Evolutionary conservation across 2,329 filamentous ascomycete genomes (phyloP).

Genomic region (Exophiala bonariae): DNA sequence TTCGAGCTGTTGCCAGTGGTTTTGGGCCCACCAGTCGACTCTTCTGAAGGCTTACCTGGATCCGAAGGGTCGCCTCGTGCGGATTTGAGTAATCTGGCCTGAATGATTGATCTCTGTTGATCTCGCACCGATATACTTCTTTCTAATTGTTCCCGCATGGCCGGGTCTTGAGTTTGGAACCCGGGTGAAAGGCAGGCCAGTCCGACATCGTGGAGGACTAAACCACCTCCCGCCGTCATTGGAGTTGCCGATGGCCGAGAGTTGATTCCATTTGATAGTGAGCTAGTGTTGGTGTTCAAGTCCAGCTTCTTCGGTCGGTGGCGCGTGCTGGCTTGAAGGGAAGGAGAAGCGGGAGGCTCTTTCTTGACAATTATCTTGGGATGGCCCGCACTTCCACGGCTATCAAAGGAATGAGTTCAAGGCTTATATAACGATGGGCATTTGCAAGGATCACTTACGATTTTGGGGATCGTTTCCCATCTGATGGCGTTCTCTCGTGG

Average conservation of each 20-base stretch:
- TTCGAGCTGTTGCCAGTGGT: constrained; percentile 65
- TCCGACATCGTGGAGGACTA: constrained; percentile 87
- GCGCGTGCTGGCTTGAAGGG: constrained; percentile 66
- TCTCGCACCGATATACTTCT: constrained; percentile 91
- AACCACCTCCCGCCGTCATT: constrained; percentile 73
- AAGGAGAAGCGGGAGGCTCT: constrained; percentile 81
- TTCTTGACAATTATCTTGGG: constrained; percentile 95
- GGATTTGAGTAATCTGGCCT: constrained; percentile 83
- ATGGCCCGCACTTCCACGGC: constrained; percentile 49
- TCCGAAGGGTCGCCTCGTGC: constrained; percentile 73
- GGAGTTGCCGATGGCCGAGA: constrained; percentile 64
- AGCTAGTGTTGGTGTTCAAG: constrained; percentile 59
- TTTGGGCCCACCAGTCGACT: constrained; percentile 48
- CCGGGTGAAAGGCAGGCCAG: constrained; percentile 92
- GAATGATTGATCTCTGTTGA: constrained; percentile 92
- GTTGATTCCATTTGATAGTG: constrained; percentile 32
- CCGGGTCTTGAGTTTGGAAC: constrained; percentile 94
- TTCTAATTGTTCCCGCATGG: constrained; percentile 93
- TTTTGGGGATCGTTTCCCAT: constrained; percentile 55
- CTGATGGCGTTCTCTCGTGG: constrained; percentile 35
- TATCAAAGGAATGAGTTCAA: constrained; percentile 24
- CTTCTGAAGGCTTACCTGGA: constrained; percentile 55
- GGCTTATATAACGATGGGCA: constrained; percentile 25
- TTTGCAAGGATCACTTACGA: constrained; percentile 44
- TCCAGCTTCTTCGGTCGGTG: constrained; percentile 77